Conservation (phyloP, 768 basidiomycete species). For the Mycena maculata region DNA sequence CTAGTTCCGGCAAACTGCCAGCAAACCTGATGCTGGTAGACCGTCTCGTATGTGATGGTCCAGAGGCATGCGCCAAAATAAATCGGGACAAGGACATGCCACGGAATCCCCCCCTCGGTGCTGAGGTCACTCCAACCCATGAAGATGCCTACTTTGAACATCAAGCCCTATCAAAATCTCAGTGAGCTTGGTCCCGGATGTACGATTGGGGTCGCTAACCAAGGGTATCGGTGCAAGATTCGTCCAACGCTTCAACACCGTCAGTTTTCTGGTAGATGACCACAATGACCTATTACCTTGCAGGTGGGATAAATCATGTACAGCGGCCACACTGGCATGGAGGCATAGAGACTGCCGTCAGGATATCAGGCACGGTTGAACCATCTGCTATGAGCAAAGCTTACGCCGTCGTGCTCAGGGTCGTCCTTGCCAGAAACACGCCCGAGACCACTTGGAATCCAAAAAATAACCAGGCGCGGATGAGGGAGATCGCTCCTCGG, state of each 20-base stretch:
- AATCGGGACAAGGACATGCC: constrained; percentile 36
- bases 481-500: constrained; percentile 40
- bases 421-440: constrained; percentile 34
- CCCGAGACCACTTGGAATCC: constrained; percentile 39
- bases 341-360: constrained; percentile 33
- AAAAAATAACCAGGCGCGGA: constrained; percentile 45
- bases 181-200: neutral
- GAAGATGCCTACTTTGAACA: constrained; percentile 45
- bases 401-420: constrained; percentile 38
- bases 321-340: constrained; percentile 44
- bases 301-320: constrained; percentile 48
- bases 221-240: constrained; percentile 43
- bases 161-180: constrained; percentile 38
- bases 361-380: neutral
- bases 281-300: constrained; percentile 36
- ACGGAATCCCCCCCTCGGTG: constrained; percentile 35
- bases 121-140: constrained; percentile 47
- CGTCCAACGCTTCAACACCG: constrained; percentile 40
- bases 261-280: neutral
- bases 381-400: neutral
- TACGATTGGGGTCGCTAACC: constrained; percentile 25
- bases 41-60: constrained; percentile 46
- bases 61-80: constrained; percentile 42
- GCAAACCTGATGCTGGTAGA: constrained; percentile 46
- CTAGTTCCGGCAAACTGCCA: neutral